Conservation (phyloP, 495 filamentous ascomycete genomes). For the Penicillium maclennaniae region DNA sequence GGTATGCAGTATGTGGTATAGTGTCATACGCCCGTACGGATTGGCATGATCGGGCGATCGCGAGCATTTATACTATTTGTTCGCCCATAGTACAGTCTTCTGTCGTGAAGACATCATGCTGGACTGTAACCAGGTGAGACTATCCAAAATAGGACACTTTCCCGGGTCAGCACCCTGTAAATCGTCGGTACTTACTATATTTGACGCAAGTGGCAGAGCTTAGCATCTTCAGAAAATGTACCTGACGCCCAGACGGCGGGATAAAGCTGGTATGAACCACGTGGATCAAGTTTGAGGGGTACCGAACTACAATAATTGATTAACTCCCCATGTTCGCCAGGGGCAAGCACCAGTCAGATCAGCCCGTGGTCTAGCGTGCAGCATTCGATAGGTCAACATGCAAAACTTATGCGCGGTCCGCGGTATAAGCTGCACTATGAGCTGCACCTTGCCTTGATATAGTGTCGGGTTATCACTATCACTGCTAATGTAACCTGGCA, state of each 20-base stretch:
- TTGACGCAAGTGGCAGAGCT: background rate
- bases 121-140: background rate
- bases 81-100: background rate
- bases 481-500: background rate
- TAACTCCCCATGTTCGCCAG: background rate
- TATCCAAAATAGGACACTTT: background rate
- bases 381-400: conserved; percentile 3
- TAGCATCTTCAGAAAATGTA: no score
- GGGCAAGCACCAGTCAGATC: background rate
- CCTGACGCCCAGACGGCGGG: background rate
- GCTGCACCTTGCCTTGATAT: background rate
- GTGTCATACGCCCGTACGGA: background rate
- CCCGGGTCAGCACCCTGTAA: background rate
- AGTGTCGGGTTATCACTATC: no score
- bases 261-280: background rate
- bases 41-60: background rate
- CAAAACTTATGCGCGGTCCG: background rate
- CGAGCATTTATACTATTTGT: background rate
- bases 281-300: background rate
- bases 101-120: background rate
- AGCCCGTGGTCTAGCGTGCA: background rate
- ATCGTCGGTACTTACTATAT: background rate
- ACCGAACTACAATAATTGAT: background rate
- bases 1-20: background rate
- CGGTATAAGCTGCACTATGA: background rate